Evolutionary conservation across 23 red algal genomes (phyloP).

Genomic region (Gracilaria domingensis): DNA sequence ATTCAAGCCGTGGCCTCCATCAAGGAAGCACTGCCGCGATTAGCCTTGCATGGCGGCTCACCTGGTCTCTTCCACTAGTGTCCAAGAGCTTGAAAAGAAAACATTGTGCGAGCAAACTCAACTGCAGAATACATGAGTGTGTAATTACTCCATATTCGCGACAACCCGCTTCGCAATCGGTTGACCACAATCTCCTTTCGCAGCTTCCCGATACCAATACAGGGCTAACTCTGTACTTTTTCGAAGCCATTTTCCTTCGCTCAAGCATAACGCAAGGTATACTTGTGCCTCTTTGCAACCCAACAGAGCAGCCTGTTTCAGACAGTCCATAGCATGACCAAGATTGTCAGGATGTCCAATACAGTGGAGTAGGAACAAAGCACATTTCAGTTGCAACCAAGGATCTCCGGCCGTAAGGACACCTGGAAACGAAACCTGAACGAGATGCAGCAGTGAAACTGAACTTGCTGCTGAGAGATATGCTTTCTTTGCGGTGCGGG

Average conservation of each 20-base stretch:
- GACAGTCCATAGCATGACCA: constrained; percentile 33
- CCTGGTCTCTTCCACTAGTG: not conserved
- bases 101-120: not conserved
- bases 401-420: constrained; percentile 33
- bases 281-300: constrained; percentile 32
- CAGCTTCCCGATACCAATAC: constrained; percentile 35
- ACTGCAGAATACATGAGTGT: not conserved
- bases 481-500: constrained; percentile 7
- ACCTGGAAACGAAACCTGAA: constrained; percentile 17
- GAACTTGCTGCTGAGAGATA: constrained; percentile 6
- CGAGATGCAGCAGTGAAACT: not conserved
- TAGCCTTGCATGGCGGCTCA: constrained; percentile 6
- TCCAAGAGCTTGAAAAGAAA: not conserved
- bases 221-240: not conserved
- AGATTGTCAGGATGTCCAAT: not conserved
- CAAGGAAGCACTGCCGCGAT: constrained; percentile 13
- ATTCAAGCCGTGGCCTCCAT: constrained; percentile 3
- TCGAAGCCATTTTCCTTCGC: constrained; percentile 30
- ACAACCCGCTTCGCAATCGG: constrained; percentile 20
- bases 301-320: constrained; percentile 30
- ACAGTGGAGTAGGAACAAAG: constrained; percentile 38
- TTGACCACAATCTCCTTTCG: constrained; percentile 14
- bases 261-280: constrained; percentile 41
- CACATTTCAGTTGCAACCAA: constrained; percentile 33
- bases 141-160: not conserved